Base-by-base conservation (phyloP, 2,329 filamentous ascomycete genomes). In the Botryotinia convoluta region DNA sequence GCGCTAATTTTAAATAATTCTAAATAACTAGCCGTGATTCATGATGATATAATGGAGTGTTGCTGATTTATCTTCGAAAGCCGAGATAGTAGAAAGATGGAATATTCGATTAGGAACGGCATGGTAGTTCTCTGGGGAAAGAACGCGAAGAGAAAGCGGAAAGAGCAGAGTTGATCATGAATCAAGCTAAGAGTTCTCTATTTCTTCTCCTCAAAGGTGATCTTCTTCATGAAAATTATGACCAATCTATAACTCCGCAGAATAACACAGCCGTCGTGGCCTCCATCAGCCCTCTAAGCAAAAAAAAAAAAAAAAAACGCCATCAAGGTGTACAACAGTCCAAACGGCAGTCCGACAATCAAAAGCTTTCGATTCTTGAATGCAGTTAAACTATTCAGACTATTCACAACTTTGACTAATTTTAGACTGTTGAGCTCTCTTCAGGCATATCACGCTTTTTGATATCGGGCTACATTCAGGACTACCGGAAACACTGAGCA, bases 221-320 rank as follows among this genome's bases (percentile, higher is more conserved):
- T 2, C 0, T 57, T 8, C 3, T 29, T 18, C 3, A 4, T 3
- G 0, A 9, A 29, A 29, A 9, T 18, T 18, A 9, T 14, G 51
- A 18, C 6, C 12, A 18, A 54, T 54, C 14, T 54, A 18, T 1
- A 29, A 54, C 2, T 16, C 3, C 18, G 12, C n/a, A 54, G 6
- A 54, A 9, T 16, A 54, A 54, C 3, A 54, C 1, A 54, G n/a
- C 14, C 3, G 14, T 29, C n/a, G 51, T 54, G 14, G n/a, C n/a
- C 14, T 2, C 12, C 3, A 8, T 14, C 10, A 6, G 10, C 48
- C 5, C 48, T 51, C 45, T 48, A 1, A 6, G 10, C 22, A 51
- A n/a, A 51, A 20, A n/a, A n/a, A n/a, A 1, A 6, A 4, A 9
- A 51, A n/a, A 51, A 20, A n/a, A n/a, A n/a, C 10, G 10, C 4